These are phyloP conservation scores for Albophoma yamanashiensis DNA, from an alignment of 2,329 filamentous ascomycete species.

Conservation along the genomic window DNA sequence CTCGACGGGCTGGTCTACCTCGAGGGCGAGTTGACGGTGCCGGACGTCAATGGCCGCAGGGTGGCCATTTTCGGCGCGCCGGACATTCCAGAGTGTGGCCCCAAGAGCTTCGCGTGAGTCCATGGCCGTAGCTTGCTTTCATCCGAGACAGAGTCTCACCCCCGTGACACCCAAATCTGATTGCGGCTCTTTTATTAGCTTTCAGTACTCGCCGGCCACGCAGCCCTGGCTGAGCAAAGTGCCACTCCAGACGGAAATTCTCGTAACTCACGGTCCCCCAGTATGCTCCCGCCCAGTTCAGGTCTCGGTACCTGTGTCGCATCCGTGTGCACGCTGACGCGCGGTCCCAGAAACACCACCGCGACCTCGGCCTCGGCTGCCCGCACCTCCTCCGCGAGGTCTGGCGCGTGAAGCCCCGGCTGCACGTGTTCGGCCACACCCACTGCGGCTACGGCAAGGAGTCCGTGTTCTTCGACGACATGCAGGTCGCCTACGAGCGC, in stretches of 20 bases:
- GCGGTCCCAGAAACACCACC: slow-evolving; percentile 46
- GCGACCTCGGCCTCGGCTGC: slow-evolving; percentile 60
- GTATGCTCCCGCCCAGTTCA: slow-evolving; percentile 20
- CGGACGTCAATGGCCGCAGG: slow-evolving; percentile 50
- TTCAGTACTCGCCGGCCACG: slow-evolving; percentile 57
- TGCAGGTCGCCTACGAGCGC: slow-evolving; percentile 62
- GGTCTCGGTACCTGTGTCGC: background rate
- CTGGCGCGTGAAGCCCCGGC: slow-evolving; percentile 60
- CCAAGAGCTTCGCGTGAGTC: slow-evolving; percentile 49
- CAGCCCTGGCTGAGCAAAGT: slow-evolving; percentile 66
- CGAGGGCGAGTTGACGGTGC: slow-evolving; percentile 53
- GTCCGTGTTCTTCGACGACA: slow-evolving; percentile 62
- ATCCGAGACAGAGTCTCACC: background rate
- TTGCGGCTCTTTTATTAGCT: slow-evolving; percentile 29
- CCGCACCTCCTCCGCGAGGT: slow-evolving; percentile 59
- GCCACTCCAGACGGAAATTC: slow-evolving; percentile 62
- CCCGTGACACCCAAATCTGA: background rate
- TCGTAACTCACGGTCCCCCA: slow-evolving; percentile 75
- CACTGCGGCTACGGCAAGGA: slow-evolving; percentile 66
- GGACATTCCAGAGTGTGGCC: slow-evolving; percentile 68
- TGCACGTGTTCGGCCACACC: slow-evolving; percentile 81
- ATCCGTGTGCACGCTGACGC: background rate
- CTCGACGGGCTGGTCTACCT: slow-evolving; percentile 66
- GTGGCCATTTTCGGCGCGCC: slow-evolving; percentile 65
- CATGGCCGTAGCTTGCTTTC: background rate